phyloP scores from a whole-genome alignment of 129 eudicot species.

The Apium graveolens region DNA sequence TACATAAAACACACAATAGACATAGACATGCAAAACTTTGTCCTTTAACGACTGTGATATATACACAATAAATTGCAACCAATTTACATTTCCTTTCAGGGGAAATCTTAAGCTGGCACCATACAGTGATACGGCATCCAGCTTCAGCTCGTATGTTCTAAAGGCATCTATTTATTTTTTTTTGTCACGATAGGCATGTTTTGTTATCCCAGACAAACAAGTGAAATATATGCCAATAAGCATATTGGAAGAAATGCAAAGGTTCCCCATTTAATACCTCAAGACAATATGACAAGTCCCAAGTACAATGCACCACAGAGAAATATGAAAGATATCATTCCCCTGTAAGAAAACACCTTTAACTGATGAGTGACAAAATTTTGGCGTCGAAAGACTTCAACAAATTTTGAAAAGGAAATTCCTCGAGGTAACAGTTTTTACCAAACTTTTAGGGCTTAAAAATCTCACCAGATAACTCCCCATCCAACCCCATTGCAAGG shows the following conservation, averaged over 20 bases:
- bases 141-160: neutral
- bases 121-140: neutral
- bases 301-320: slow-evolving; percentile 77
- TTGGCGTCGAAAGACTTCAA: slow-evolving; percentile 2
- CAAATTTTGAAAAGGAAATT: neutral
- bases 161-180: neutral
- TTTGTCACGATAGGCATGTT: neutral
- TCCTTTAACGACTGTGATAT: neutral
- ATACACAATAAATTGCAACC: neutral
- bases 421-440: neutral
- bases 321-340: slow-evolving; percentile 78
- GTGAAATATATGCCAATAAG: neutral
- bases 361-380: neutral
- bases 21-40: neutral
- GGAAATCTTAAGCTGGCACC: no score
- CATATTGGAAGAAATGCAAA: neutral
- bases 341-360: slow-evolving; percentile 50
- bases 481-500: slow-evolving; percentile 89
- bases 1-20: neutral
- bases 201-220: neutral
- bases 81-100: neutral
- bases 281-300: slow-evolving; percentile 94
- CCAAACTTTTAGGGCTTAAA: neutral
- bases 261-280: slow-evolving; percentile 43
- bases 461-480: slow-evolving; percentile 86